Conservation (phyloP, 179 eudicot species). For the Camellia oleifera region DNA sequence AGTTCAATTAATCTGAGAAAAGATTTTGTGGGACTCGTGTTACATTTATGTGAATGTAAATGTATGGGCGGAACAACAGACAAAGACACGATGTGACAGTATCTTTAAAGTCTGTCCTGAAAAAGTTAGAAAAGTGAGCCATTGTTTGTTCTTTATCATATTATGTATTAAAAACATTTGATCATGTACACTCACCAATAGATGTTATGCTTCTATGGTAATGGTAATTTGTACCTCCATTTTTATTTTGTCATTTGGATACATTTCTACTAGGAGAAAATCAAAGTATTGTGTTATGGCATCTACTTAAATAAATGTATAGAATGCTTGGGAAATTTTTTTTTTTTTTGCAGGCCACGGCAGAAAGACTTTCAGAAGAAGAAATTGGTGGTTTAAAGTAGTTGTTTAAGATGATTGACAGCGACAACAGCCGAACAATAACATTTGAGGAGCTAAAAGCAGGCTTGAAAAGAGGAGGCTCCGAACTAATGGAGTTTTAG, state of each 20-base stretch:
- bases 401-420: constrained; percentile 87
- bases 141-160: background rate
- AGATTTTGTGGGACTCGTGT: too few species aligned
- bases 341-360: too few species aligned
- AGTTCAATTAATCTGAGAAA: too few species aligned
- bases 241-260: background rate
- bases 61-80: too few species aligned
- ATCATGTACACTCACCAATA: background rate
- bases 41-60: background rate
- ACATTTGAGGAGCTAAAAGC: constrained; percentile 85
- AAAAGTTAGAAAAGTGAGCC: too few species aligned
- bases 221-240: background rate
- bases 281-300: background rate
- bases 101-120: too few species aligned
- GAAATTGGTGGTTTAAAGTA: constrained; percentile 92
- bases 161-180: background rate
- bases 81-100: too few species aligned
- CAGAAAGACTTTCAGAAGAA: constrained; percentile 79
- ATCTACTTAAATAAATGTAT: background rate
- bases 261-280: background rate
- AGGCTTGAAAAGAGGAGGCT: constrained; percentile 79
- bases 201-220: background rate
- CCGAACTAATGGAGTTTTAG: constrained; percentile 78
- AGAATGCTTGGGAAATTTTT: background rate
- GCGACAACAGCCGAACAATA: constrained; percentile 87